Conservation (phyloP, 208 protist genomes). For the Plasmodiophora brassicae region DNA sequence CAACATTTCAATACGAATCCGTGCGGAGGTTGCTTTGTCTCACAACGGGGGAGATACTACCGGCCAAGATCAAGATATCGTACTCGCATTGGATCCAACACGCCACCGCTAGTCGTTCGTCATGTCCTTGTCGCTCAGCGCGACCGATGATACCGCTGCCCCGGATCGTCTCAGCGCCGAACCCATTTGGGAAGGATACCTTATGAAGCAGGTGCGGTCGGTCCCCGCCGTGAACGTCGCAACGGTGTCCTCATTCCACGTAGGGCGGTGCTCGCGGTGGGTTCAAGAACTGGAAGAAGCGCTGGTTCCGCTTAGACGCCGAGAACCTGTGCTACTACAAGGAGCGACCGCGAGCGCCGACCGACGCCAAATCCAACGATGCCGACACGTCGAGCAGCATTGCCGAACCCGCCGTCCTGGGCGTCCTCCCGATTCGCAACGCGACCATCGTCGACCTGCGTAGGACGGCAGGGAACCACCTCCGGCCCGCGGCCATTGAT, state of each 20-base stretch:
- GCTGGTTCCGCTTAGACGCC: neutral
- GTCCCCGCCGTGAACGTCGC: neutral
- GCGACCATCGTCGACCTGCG: neutral
- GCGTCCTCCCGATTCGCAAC: neutral
- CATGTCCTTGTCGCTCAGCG: neutral
- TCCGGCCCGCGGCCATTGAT: neutral
- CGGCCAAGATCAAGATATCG: too few species aligned
- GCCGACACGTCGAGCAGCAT: too few species aligned
- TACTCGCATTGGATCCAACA: too few species aligned
- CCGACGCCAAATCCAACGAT: neutral
- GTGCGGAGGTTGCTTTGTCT: too few species aligned
- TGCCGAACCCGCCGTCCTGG: neutral
- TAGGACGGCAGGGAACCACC: neutral
- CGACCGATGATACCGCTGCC: neutral
- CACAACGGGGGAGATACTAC: too few species aligned
- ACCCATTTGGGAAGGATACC: neutral
- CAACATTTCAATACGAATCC: too few species aligned
- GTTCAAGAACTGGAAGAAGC: neutral
- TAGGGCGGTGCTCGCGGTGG: neutral
- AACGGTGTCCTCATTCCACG: neutral
- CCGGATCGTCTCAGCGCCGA: neutral
- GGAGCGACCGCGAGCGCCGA: neutral
- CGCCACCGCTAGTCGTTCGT: too few species aligned
- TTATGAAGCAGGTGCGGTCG: neutral
- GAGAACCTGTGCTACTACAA: neutral